Percentiles rank a stretch among this genome's conserved stretches.
Evolutionary conservation across 108 stramenopile species (phyloP).

Genomic region (Fragilariopsis cylindrus): DNA sequence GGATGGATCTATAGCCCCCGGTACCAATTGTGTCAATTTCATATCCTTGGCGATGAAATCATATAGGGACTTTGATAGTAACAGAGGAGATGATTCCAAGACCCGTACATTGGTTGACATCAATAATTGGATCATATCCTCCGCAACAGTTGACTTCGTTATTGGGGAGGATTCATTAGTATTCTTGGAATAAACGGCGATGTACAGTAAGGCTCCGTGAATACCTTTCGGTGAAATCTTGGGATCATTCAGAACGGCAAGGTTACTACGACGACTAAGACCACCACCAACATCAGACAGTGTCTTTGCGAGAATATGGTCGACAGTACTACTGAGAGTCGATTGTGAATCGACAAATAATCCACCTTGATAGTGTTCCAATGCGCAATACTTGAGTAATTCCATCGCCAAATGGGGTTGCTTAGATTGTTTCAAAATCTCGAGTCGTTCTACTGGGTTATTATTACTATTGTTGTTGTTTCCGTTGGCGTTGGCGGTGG

Average conservation of each 20-base stretch:
- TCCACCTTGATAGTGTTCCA: constrained; percentile 47
- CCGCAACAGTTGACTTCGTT: constrained; percentile 7
- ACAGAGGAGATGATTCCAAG: constrained; percentile 27
- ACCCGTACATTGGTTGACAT: constrained; percentile 28
- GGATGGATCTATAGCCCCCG: not conserved
- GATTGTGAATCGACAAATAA: constrained; percentile 60
- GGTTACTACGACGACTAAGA: not conserved
- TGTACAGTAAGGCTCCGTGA: constrained; percentile 32
- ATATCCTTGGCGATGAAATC: constrained; percentile 28
- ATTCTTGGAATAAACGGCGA: constrained; percentile 6
- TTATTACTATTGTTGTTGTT: not conserved
- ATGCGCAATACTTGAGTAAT: constrained; percentile 74
- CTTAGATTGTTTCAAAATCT: not conserved
- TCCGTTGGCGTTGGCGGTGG: not conserved
- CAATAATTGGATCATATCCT: constrained; percentile 39
- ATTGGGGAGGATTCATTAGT: not conserved
- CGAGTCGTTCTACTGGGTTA: constrained; percentile 19
- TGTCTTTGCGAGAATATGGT: constrained; percentile 14
- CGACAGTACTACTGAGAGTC: constrained; percentile 37
- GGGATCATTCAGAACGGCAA: constrained; percentile 37
- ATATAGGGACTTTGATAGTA: constrained; percentile 44
- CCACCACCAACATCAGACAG: not conserved
- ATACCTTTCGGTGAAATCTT: constrained; percentile 17
- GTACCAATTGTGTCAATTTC: constrained; percentile 5
- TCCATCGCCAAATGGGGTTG: constrained; percentile 60